phyloP scores from a whole-genome alignment of 2,329 filamentous ascomycete species.

The Xylaria sp. region DNA sequence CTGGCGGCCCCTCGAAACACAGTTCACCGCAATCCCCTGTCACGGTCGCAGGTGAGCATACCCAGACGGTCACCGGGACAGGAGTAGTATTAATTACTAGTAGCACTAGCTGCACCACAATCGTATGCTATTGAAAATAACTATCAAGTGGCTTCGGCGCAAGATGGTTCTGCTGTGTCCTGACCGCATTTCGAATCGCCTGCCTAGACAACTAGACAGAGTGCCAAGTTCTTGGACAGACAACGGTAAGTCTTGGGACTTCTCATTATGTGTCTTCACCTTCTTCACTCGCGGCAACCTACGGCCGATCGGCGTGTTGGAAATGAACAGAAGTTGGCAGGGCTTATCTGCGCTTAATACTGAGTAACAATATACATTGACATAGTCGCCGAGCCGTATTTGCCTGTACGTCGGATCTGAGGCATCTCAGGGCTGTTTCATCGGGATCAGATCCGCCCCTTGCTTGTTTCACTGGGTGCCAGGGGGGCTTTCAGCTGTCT shows the following conservation, averaged over 20 bases:
- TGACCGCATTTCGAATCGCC: neutral
- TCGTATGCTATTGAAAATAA: too few relatives aligned
- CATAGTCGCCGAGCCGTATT: neutral
- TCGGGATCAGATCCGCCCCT: slow-evolving; percentile 10
- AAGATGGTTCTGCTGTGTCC: neutral
- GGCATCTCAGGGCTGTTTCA: slow-evolving; percentile 21
- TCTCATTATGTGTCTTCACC: neutral
- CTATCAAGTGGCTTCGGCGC: neutral
- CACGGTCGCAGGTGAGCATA: neutral
- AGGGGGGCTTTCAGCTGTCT: neutral
- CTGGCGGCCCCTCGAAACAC: slow-evolving; percentile 5
- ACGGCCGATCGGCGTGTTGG: neutral
- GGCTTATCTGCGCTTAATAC: too few relatives aligned
- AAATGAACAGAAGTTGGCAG: neutral
- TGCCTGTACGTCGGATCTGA: neutral
- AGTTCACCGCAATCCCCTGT: neutral
- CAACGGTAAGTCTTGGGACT: slow-evolving; percentile 7
- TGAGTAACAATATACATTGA: too few relatives aligned
- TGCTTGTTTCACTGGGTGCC: slow-evolving; percentile 7
- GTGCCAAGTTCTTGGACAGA: slow-evolving; percentile 18
- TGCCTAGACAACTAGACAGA: slow-evolving; percentile 9
- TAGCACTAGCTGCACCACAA: too few relatives aligned
- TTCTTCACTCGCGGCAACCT: neutral
- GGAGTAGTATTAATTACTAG: too few relatives aligned
- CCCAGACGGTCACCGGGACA: too few relatives aligned